Base-by-base conservation (phyloP, 2,329 filamentous ascomycete genomes). In the Cercospora nicotianae region DNA sequence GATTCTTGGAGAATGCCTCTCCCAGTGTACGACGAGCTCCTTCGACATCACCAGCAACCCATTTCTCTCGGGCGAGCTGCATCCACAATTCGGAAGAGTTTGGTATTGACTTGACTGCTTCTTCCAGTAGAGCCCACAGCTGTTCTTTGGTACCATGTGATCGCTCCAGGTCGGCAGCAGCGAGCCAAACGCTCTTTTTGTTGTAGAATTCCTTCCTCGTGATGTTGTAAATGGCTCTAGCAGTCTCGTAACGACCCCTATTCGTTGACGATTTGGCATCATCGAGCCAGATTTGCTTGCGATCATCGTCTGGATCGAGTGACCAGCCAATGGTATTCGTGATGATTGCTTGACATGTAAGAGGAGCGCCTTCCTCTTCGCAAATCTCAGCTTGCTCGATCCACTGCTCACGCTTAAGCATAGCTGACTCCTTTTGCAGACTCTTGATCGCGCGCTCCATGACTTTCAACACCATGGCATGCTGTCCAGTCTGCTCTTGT, bases 341-440 rank as follows among this genome's bases (percentile, higher is more conserved):
- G 72, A 99, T 90, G 72, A 99, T 98, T 59, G 92, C 90, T 70
- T 90, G 90, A 76, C 94, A 97, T 0, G 95, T 98, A 51, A 94
- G 83, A 10, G 91, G 84, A 16, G 94, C 93, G 6, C 93, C 94
- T 78, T 98, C 95, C 66, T 92, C 90, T 80, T 99, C 95, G 77
- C 94, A 98, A 71, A 91, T 91, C 79, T 99, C 95, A 0, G 95
- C 96, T 79, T 98, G 93, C 5, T 87, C 86, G 63, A 99, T 96
- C 95, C 95, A 99, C 73, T 97, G 94, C 78, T 99, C 95, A 48
- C 96, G 90, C 80, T 96, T 96, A 45, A 95, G 87, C 96, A 99
- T 99, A 10, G 95, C 94, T 30, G 92, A 94, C 76, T 96, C 93
- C 75, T 93, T 93, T 42, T 90, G 93, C 33, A 99, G 85, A 20